A percentile compares a stretch with the other conserved stretches of the same genome.
phyloP scores from a whole-genome alignment of 208 protist genomes.

The Balamuthia mandrillaris region DNA sequence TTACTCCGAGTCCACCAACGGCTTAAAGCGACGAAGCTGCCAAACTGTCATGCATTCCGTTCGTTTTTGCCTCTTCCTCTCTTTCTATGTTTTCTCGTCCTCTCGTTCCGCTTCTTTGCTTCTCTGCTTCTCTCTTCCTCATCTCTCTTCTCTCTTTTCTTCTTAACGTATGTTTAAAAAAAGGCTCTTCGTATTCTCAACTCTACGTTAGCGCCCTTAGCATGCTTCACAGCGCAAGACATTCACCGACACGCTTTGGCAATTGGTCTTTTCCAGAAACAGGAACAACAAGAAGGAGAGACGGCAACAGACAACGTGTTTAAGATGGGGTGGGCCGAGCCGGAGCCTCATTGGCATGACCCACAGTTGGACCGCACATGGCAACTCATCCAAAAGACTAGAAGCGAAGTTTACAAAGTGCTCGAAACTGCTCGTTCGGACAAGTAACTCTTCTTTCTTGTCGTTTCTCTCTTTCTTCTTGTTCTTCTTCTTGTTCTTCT shows the following conservation, averaged over 20 bases:
- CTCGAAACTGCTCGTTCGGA: background rate
- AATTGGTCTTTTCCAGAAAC: background rate
- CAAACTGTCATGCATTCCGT: constrained; percentile 58
- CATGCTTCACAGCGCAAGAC: constrained; percentile 7
- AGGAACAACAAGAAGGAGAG: background rate
- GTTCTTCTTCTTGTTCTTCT: background rate
- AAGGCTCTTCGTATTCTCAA: constrained; percentile 20
- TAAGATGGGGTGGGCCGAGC: background rate
- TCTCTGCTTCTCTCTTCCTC: too few relatives aligned
- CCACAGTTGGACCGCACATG: background rate
- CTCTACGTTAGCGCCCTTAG: background rate
- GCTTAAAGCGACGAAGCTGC: constrained; percentile 48
- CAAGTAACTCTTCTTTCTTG: background rate
- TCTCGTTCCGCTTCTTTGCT: too few relatives aligned
- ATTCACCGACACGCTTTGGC: constrained; percentile 6
- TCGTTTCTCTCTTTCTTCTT: background rate
- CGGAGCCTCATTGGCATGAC: background rate
- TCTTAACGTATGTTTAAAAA: too few relatives aligned
- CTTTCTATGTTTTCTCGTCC: too few relatives aligned
- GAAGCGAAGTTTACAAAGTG: background rate
- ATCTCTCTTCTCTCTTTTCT: too few relatives aligned
- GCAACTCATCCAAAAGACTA: background rate
- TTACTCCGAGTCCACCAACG: constrained; percentile 59
- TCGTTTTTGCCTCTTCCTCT: too few relatives aligned
- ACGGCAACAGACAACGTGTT: background rate